Evolutionary conservation across 352 stramenopile species (phyloP), one percentile per base, ranked within the genome.

Genomic region (Phytophthora lateralis): DNA sequence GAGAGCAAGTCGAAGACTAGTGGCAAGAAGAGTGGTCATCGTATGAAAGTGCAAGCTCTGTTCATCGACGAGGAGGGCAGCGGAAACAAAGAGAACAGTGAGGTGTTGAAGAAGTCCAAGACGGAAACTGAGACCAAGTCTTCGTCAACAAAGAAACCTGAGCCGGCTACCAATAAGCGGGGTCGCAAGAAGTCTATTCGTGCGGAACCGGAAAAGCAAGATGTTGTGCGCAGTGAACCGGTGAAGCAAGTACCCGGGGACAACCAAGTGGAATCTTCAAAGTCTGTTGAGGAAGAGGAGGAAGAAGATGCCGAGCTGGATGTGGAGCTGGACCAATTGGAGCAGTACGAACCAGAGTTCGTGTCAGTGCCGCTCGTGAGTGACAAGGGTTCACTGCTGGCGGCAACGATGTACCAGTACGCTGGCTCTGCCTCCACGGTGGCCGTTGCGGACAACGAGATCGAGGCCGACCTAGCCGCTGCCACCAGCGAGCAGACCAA

Each of bases 391-490:
- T 76, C 69, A 1, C 56, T 87, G 4, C 42, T 88, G 32, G 43
- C 71, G 18, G 75, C 78, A 0, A 66, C 73, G 4, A 59, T 85
- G 52, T 88, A 82, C 52, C 70, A 80, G 57, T 88, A 75, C 17
- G 32, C 44, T 14, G 34, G 24, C 24, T 10, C 32, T 18, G 38
- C 30, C 5, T 24, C 21, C 11, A 44, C 26, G 1, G 53, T 53
- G 26, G 34, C 14, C 20, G 30, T 53, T 18, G 34, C 32, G 4
- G 55, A 70, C 21, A 54, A 57, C 9, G 10, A 59, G 21, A 38
- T 66, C n/a, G 26, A 60, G 14, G 21, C 39, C 32, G 60, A 70
- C 6, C 6, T 9, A 20, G 55, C 45, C n/a, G 39, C 8, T 10
- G 60, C 50, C 14, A 46, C 65, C 17, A 69, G 51, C 24, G 77